A percentile compares a stretch with the other conserved stretches of the same genome.
Conservation (phyloP, 495 filamentous ascomycete species). For the Daldinia vernicosa region DNA sequence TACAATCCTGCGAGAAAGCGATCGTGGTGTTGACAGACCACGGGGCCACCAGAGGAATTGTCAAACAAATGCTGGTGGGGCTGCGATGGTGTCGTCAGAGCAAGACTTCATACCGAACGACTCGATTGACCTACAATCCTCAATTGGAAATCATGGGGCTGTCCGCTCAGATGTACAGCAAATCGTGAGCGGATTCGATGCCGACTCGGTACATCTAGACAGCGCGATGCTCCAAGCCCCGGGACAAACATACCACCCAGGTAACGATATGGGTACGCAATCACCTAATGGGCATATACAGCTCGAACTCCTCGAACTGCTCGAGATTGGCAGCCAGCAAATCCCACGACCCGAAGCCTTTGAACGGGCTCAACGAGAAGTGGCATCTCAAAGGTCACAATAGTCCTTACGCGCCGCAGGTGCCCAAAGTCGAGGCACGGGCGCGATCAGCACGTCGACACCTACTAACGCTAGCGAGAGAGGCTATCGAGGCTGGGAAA, state of each 20-base stretch:
- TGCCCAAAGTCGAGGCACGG: slow-evolving; percentile 62
- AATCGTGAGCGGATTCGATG: slow-evolving; percentile 25
- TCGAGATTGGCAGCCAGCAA: slow-evolving; percentile 42
- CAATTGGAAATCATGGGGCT: slow-evolving; percentile 3
- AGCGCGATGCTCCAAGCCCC: slow-evolving; percentile 21
- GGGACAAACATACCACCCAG: slow-evolving; percentile 34
- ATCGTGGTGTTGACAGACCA: too few relatives aligned
- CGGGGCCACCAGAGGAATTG: too few relatives aligned
- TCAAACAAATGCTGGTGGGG: slow-evolving; percentile 38
- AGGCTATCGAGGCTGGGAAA: slow-evolving; percentile 52
- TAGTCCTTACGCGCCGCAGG: slow-evolving; percentile 59
- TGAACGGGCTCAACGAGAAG: slow-evolving; percentile 56
- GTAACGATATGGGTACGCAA: slow-evolving; percentile 21
- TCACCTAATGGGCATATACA: slow-evolving; percentile 3
- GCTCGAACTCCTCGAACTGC: slow-evolving; percentile 18
- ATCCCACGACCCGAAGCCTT: too few relatives aligned
- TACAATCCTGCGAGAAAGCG: too few relatives aligned
- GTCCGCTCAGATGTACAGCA: slow-evolving; percentile 26
- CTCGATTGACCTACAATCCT: slow-evolving; percentile 11
- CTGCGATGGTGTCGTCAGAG: slow-evolving; percentile 20
- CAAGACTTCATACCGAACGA: slow-evolving; percentile 22
- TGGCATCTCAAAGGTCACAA: slow-evolving; percentile 71
- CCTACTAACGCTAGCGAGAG: slow-evolving; percentile 55
- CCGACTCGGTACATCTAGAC: slow-evolving; percentile 19
- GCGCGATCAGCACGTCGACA: slow-evolving; percentile 67